phyloP scores from a whole-genome alignment of 306 rosid species.

The Fagus sylvatica region DNA sequence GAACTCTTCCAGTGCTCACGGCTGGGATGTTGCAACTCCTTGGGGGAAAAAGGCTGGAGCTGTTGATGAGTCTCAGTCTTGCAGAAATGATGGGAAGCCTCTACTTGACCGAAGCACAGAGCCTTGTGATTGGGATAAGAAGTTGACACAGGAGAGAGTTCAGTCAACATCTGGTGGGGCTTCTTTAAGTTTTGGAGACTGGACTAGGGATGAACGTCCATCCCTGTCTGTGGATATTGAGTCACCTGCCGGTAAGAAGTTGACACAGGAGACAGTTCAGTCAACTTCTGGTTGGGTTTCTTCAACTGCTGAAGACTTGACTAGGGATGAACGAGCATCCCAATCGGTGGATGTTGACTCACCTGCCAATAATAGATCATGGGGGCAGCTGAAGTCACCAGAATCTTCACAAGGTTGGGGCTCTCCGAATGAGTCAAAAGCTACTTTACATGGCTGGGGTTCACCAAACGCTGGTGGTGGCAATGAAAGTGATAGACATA shows the following conservation, averaged over 20 bases:
- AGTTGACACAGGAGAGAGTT: constrained; percentile 8
- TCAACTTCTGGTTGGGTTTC: constrained; percentile 28
- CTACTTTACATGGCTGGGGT: constrained; percentile 56
- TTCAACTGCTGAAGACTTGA: constrained; percentile 21
- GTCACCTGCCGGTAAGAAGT: constrained; percentile 12
- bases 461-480: constrained; percentile 44
- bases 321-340: constrained; percentile 20
- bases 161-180: constrained; percentile 19
- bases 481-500: constrained; percentile 38
- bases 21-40: constrained; percentile 18
- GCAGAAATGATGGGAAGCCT: constrained; percentile 19
- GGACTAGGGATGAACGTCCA: constrained; percentile 17
- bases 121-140: constrained; percentile 33
- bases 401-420: constrained; percentile 41
- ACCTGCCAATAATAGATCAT: constrained; percentile 28
- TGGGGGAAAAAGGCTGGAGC: constrained; percentile 23
- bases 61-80: constrained; percentile 8
- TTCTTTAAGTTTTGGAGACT: constrained; percentile 27
- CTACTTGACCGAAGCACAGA: background rate
- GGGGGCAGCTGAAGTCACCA: constrained; percentile 44
- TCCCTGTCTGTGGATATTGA: constrained; percentile 7
- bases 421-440: constrained; percentile 37
- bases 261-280: background rate
- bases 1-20: constrained; percentile 4
- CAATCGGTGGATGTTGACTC: constrained; percentile 11